Conservation (phyloP, 768 basidiomycete species). For the Russula vinacea region DNA sequence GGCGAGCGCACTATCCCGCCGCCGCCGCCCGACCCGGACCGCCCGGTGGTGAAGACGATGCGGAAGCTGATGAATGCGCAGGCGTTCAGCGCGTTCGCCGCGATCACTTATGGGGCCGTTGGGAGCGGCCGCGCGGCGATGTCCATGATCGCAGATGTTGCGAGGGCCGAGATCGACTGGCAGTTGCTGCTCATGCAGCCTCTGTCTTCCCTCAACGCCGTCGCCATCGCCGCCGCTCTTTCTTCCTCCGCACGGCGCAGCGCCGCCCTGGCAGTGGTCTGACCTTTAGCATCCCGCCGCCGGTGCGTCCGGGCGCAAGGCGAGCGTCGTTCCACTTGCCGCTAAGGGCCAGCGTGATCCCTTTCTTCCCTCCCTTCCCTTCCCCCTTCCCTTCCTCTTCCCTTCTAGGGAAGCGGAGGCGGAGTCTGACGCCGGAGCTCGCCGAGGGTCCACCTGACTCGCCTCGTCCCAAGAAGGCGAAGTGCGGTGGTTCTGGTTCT, state of each 20-base stretch:
- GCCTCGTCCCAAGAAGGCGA: neutral
- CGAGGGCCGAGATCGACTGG: constrained; percentile 20
- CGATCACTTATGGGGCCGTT: neutral
- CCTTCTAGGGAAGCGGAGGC: neutral
- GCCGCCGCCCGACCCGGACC: neutral
- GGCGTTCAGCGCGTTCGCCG: constrained; percentile 15
- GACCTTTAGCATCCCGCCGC: neutral
- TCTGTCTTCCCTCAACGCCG: neutral
- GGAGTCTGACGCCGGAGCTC: neutral
- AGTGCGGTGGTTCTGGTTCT: too few species aligned
- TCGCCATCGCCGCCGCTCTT: neutral
- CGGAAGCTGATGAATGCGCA: neutral
- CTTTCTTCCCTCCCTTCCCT: too few species aligned
- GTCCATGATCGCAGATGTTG: constrained; percentile 9
- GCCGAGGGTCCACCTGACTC: neutral
- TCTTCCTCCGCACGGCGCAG: neutral
- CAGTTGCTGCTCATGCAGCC: constrained; percentile 15
- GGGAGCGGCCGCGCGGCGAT: constrained; percentile 11
- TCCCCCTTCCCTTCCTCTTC: too few species aligned
- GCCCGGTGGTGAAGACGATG: neutral
- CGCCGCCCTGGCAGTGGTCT: neutral
- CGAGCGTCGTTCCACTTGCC: neutral
- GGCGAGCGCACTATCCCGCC: constrained; percentile 5
- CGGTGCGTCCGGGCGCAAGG: neutral
- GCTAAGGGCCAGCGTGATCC: neutral